Evolutionary conservation across 257 asterid species (phyloP).

Genomic region (Lithospermum erythrorhizon): DNA sequence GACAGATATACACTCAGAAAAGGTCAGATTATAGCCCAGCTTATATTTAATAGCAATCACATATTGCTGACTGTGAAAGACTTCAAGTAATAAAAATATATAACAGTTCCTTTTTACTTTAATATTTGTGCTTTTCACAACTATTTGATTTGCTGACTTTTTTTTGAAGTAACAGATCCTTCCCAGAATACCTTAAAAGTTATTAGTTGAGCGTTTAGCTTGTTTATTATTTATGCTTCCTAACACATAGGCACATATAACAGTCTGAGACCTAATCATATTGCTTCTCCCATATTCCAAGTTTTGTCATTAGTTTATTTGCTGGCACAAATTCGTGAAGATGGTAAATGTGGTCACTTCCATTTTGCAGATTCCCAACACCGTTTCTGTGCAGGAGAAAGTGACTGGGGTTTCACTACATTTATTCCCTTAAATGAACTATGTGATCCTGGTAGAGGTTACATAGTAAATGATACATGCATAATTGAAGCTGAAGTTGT

Average conservation of each 20-base stretch:
- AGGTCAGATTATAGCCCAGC: constrained; percentile 18
- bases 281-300: background rate
- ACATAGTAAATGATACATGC: constrained; percentile 30
- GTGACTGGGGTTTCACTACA: constrained; percentile 44
- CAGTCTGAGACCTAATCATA: background rate
- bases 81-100: background rate
- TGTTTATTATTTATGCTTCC: no score
- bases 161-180: no score
- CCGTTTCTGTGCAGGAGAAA: constrained; percentile 41
- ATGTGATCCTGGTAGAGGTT: constrained; percentile 34
- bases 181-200: no score
- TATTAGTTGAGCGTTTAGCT: background rate
- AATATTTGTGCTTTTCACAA: background rate
- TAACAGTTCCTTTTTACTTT: background rate
- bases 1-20: constrained; percentile 31
- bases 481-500: constrained; percentile 31
- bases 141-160: background rate
- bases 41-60: constrained; percentile 2
- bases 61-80: constrained; percentile 1
- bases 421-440: constrained; percentile 36
- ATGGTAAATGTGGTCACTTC: constrained; percentile 7
- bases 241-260: background rate
- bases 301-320: background rate
- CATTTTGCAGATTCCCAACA: constrained; percentile 33
- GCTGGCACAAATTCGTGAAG: background rate